phyloP scores from a whole-genome alignment of 164 flowering plant genomes.

The Vitis cinerea region DNA sequence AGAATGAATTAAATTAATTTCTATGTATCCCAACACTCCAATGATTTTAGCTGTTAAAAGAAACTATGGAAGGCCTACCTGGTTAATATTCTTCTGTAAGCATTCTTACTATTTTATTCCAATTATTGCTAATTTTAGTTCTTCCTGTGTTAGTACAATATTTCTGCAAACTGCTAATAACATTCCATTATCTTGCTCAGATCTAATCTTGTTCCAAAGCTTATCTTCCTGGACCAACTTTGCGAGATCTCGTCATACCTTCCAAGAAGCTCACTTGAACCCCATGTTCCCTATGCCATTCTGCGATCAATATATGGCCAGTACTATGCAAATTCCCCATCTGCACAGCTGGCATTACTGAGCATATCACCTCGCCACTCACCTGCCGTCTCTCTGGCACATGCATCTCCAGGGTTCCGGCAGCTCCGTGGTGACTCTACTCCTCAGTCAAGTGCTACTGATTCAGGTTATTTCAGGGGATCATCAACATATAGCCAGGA shows the following conservation, averaged over 20 bases:
- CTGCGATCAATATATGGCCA: conserved; percentile 91
- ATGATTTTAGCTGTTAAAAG: neutral
- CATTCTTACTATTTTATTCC: too few species aligned
- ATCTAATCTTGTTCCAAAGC: conserved; percentile 79
- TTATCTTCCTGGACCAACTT: conserved; percentile 89
- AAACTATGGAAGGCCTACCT: neutral
- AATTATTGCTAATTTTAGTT: too few species aligned
- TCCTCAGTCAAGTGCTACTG: conserved; percentile 44
- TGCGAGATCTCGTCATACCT: conserved; percentile 85
- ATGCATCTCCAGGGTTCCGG: conserved; percentile 63
- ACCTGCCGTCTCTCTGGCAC: conserved; percentile 61
- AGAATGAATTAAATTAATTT: neutral
- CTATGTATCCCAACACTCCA: neutral
- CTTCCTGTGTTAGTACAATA: neutral
- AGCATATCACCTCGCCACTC: conserved; percentile 75
- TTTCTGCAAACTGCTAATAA: conserved; percentile 1
- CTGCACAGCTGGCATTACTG: conserved; percentile 53
- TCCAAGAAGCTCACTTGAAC: conserved; percentile 81
- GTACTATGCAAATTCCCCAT: conserved; percentile 66
- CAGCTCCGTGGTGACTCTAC: conserved; percentile 58
- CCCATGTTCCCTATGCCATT: conserved; percentile 78
- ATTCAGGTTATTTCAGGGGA: conserved; percentile 59
- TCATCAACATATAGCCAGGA: conserved; percentile 56
- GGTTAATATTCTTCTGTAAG: neutral
- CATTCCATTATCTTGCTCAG: conserved; percentile 34